Conservation (phyloP, 1,284 basidiomycete species). For the Ceratobasidium sp. region DNA sequence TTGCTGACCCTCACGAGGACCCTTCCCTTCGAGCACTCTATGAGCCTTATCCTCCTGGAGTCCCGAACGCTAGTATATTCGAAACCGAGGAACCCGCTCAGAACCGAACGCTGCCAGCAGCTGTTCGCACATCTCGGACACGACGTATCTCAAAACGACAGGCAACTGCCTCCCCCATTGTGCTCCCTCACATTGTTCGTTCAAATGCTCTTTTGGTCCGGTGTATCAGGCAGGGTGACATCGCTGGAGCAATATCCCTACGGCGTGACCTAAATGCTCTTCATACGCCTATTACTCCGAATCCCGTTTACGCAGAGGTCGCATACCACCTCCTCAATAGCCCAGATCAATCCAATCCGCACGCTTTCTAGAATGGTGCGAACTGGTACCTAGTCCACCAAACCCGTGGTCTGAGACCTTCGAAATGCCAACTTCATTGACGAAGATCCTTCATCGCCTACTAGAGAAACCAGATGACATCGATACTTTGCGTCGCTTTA, state of each 20-base stretch:
- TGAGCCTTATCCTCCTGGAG: conserved; percentile 11
- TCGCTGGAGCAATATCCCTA: conserved; percentile 17
- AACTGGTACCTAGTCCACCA: neutral
- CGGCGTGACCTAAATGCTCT: conserved; percentile 27
- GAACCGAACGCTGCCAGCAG: neutral
- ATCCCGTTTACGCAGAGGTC: neutral
- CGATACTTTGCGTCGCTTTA: neutral
- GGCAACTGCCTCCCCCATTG: neutral
- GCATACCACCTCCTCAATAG: conserved; percentile 2
- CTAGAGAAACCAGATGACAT: conserved; percentile 8
- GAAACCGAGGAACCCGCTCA: conserved; percentile 1
- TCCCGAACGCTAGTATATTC: conserved; percentile 1
- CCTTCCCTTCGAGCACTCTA: conserved; percentile 27
- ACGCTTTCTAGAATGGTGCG: conserved; percentile 24
- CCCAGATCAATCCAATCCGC: conserved; percentile 14
- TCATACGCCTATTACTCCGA: conserved; percentile 14
- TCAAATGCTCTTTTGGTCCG: conserved; percentile 9
- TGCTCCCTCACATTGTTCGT: conserved; percentile 1
- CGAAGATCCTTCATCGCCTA: neutral
- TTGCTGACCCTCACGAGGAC: conserved; percentile 10
- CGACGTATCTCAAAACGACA: neutral
- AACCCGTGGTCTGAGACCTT: conserved; percentile 6
- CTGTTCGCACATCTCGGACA: neutral
- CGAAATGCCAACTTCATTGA: neutral
- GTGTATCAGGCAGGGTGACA: neutral